Percentiles rank a stretch among this genome's conserved stretches.
phyloP scores from a whole-genome alignment of 495 filamentous ascomycete genomes.

The Aspergillus indologenus region DNA sequence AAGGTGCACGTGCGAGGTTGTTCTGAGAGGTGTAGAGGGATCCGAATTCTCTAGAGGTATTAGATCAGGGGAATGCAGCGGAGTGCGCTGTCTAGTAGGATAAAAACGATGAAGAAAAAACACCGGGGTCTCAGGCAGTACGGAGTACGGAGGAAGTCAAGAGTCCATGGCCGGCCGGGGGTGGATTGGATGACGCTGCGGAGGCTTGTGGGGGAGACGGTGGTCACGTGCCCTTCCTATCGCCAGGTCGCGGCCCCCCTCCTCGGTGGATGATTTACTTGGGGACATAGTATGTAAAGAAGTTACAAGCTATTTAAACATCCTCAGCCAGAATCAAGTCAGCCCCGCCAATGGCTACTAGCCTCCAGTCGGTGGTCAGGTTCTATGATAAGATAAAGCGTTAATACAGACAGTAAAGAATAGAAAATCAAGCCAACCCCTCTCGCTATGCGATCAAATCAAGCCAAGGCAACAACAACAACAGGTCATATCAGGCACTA shows the following conservation, averaged over 20 bases:
- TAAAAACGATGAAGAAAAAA: too few relatives aligned
- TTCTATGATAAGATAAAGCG: slow-evolving; percentile 17
- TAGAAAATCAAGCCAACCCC: slow-evolving; percentile 31
- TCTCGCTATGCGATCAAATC: slow-evolving; percentile 45
- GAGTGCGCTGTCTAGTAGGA: too few relatives aligned
- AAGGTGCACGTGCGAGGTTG: too few relatives aligned
- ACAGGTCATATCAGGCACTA: slow-evolving; percentile 19
- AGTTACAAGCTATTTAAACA: too few relatives aligned
- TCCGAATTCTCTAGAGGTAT: too few relatives aligned
- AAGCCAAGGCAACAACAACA: slow-evolving; percentile 32
- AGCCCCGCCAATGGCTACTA: slow-evolving; percentile 3
- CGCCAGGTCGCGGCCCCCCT: not conserved
- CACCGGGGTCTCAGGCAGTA: too few relatives aligned
- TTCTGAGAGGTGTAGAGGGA: too few relatives aligned
- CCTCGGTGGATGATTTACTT: too few relatives aligned
- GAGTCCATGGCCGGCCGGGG: not conserved
- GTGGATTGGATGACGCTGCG: slow-evolving; percentile 3
- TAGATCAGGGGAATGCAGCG: too few relatives aligned
- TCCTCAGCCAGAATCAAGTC: too few relatives aligned
- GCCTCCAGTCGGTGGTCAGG: slow-evolving; percentile 9
- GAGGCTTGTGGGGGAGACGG: not conserved
- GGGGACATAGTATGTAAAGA: too few relatives aligned
- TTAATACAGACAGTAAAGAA: slow-evolving; percentile 11
- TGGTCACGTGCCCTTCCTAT: not conserved
- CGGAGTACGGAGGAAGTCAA: not conserved